Evolutionary conservation across 2,329 filamentous ascomycete genomes (phyloP), one percentile per base, ranked within the genome.

Genomic region (Cordyceps fumosorosea): DNA sequence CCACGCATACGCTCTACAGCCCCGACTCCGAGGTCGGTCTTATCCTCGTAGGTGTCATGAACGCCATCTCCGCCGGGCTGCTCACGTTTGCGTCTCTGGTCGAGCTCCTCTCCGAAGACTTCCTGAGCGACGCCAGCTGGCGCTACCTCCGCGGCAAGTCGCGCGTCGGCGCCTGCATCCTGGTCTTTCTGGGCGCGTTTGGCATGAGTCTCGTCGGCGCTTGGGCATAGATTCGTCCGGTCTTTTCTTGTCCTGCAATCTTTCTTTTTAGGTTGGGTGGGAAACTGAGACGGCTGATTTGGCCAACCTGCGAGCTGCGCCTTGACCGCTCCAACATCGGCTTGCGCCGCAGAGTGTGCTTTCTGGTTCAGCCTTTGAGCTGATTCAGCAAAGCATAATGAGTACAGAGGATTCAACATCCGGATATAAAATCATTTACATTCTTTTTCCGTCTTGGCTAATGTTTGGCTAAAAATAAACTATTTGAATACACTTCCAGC

Each of bases 1-100:
- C 85, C 20, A 81, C 88, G n/a, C 87, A 89, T 69, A 84, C 82
- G 8, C 74, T 90, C 11, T 91, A 91, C 73, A 86, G 85, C 67
- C 88, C 88, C 4, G 78, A 81, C 60, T 88, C 85, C 18, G 81
- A 87, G 62, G 78, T 83, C 0, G 88, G 88, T 0, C 76, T 91
- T 20, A 77, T 91, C 20, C 84, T 90, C 71, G 88, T 90, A 20
- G 88, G 88, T 2, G 82, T 89, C 68, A 90, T 89, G 78, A 91
- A 91, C 70, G 87, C 87, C 29, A 85, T 91, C 59, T 89, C 86
- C 22, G 85, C 86, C 57, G 88, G 89, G 1, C 75, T 91, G n/a
- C 75, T 91, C 10, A 78, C 89, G 3, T 91, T 89, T 72, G 88
- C 89, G 0, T 87, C 87, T 0, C 75, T 91, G 56, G 86, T 91